Percentiles rank a stretch among this genome's conserved stretches.
Conservation (phyloP, 208 protist genomes). For the Trypanosoma mega region DNA sequence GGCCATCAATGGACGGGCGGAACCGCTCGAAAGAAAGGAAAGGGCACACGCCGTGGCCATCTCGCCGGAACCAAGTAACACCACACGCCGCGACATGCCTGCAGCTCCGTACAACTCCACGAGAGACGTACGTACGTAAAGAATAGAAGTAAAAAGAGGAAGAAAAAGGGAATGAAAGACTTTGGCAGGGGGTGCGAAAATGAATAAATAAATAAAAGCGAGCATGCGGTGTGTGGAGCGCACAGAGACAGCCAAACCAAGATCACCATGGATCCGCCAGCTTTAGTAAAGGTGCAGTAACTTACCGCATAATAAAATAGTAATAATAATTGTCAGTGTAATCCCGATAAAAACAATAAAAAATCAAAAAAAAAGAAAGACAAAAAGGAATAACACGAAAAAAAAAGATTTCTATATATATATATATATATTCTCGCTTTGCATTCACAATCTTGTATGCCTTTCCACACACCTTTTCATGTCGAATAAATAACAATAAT, state of each 20-base stretch:
- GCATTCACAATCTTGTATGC: background rate
- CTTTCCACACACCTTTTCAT: background rate
- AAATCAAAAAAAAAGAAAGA: conserved; percentile 15
- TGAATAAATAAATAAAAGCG: too few relatives aligned
- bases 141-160: conserved; percentile 18
- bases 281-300: too few relatives aligned
- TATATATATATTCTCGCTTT: background rate
- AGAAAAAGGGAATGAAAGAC: too few relatives aligned
- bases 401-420: conserved; percentile 1
- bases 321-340: too few relatives aligned
- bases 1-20: conserved; percentile 6
- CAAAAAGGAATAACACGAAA: background rate
- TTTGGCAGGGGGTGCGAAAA: too few relatives aligned
- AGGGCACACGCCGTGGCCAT: conserved; percentile 68
- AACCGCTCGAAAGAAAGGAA: conserved; percentile 39
- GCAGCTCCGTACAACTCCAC: background rate
- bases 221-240: too few relatives aligned
- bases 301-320: too few relatives aligned
- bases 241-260: too few relatives aligned
- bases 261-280: too few relatives aligned
- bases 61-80: conserved; percentile 71
- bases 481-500: conserved; percentile 13
- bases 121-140: too few relatives aligned
- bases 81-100: conserved; percentile 9
- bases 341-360: too few relatives aligned